Evolutionary conservation across 805 yeast species (phyloP), one percentile per base, ranked within the genome.

Genomic region (Saccharomyces paradoxus): DNA sequence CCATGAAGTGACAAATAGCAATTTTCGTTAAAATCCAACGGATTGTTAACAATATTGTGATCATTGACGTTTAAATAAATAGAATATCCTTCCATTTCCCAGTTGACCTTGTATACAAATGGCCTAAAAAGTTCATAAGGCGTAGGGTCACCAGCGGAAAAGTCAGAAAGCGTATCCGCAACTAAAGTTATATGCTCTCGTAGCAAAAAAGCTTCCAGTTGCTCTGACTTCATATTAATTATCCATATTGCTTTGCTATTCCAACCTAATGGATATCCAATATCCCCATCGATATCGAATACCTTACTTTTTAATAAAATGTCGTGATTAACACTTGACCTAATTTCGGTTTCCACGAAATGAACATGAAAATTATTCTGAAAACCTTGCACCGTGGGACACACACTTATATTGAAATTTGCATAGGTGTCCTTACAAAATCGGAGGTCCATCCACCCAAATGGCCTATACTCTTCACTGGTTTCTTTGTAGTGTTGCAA

Each of bases 271-370:
- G 98, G 97, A 58, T 79, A 83, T 0, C 87, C 82, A 31, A 87
- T 71, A 24, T 79, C 79, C 1, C 85, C 82, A 9, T 72, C 69
- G 5, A 90, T 49, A 2, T 65, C 66, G 62, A 87, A 89, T 9
- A 71, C 70, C 24, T 80, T 78, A 0, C 95, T 86, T 12, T 77
- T 74, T 58, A 87, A 79, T 21, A 90, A 68, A 10, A 89, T 73
- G 60, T 89, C 96, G 67, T 94, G 99, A 60, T 92, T 94, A 1
- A 94, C 91, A 55, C 96, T 87, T 0, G 97, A 76, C 48, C 91
- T 72, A 2, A 89, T 67, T 60, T 87, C 95, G 0, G 87, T 82
- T 17, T 74, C 71, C 0, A 68, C 66, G 30, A 92, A 68, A 21
- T 73, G 72, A 1, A 81, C 66, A 1, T 70, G 66, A 1, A 86